Conservation (phyloP, 257 asterid genomes). For the Solanum microdontum region DNA sequence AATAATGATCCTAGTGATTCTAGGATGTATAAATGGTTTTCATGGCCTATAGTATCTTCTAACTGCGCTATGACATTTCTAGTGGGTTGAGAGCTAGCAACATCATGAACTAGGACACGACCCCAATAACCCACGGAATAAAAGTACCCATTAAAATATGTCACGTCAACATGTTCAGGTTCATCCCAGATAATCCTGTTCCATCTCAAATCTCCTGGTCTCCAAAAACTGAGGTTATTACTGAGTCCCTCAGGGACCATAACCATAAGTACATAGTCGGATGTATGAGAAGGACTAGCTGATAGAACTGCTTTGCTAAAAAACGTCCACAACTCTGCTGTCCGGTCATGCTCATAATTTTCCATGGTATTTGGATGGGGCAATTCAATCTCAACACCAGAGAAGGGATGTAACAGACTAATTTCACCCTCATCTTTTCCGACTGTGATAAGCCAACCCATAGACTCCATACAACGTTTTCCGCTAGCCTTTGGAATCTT, state of each 20-base stretch:
- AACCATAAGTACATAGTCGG: not conserved
- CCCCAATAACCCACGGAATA: not conserved
- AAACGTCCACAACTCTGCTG: not conserved
- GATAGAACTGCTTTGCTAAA: not conserved
- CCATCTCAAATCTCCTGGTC: not conserved
- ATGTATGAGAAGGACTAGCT: not conserved
- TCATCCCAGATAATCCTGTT: not conserved
- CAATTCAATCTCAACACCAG: not conserved
- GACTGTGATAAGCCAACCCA: not conserved
- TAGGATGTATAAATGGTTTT: not conserved
- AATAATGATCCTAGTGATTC: not conserved
- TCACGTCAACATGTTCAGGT: not conserved
- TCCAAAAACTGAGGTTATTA: not conserved
- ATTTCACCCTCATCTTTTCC: not conserved
- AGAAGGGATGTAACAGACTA: not conserved
- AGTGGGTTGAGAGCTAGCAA: not conserved
- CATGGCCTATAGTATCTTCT: not conserved
- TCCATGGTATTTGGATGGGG: not conserved
- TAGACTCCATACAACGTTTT: not conserved
- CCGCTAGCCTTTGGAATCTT: not conserved
- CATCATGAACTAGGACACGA: not conserved
- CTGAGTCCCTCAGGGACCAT: not conserved
- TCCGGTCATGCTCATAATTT: not conserved
- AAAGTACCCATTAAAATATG: not conserved
- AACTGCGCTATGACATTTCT: not conserved